Conservation (phyloP, 2,329 filamentous ascomycete species). For the Lachnellula hyalina region DNA sequence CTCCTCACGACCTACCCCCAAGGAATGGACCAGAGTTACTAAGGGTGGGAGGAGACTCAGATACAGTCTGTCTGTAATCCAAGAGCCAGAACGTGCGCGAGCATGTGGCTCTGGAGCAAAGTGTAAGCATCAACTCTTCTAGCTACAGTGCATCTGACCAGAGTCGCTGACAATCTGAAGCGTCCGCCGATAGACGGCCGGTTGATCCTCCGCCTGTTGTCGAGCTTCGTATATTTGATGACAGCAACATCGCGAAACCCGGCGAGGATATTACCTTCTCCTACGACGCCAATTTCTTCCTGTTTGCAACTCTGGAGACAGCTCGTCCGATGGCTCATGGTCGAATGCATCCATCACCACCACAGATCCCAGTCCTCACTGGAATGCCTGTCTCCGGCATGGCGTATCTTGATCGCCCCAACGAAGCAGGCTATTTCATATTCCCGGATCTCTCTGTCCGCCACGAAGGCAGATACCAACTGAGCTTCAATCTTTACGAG, state of each 20-base stretch:
- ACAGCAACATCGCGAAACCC: slow-evolving; percentile 34
- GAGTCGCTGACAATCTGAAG: slow-evolving; percentile 10
- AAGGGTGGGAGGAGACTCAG: slow-evolving; percentile 71
- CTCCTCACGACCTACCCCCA: neutral
- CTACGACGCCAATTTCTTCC: slow-evolving; percentile 96
- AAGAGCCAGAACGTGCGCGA: slow-evolving; percentile 89
- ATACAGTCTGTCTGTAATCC: slow-evolving; percentile 80
- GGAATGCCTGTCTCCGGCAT: slow-evolving; percentile 94
- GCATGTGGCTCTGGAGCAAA: slow-evolving; percentile 95
- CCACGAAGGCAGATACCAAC: slow-evolving; percentile 87
- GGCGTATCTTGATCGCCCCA: slow-evolving; percentile 87
- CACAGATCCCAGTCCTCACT: slow-evolving; percentile 77
- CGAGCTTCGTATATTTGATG: slow-evolving; percentile 77
- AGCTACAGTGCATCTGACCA: slow-evolving; percentile 7
- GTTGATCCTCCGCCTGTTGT: slow-evolving; percentile 73
- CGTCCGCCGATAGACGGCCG: slow-evolving; percentile 21
- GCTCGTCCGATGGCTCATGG: slow-evolving; percentile 78
- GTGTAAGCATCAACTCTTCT: slow-evolving; percentile 52
- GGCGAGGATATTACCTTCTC: slow-evolving; percentile 70
- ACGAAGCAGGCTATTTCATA: slow-evolving; percentile 83
- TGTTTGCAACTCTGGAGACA: slow-evolving; percentile 86
- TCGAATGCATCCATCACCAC: slow-evolving; percentile 62
- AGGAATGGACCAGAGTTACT: slow-evolving; percentile 43
- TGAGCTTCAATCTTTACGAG: slow-evolving; percentile 91
- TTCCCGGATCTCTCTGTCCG: slow-evolving; percentile 95